Base-by-base conservation (phyloP, 139 green algal genomes). In the Pycnococcus provasolii region DNA sequence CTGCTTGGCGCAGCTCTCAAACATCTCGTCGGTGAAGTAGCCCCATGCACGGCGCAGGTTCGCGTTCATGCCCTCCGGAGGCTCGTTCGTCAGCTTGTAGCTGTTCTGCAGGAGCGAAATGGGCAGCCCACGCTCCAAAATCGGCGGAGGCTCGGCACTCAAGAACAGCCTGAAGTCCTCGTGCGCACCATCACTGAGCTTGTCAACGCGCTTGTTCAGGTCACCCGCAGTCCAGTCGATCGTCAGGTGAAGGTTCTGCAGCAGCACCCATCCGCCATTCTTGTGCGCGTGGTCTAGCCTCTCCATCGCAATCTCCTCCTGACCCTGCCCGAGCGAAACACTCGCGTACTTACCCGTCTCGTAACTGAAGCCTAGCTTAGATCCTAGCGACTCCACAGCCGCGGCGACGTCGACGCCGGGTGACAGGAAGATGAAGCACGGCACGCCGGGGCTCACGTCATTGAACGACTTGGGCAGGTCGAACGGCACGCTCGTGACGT, bases 11-110 rank as follows among this genome's bases (percentile, higher is more conserved):
- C 87, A 95, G 40, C 68, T 76, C 67, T 96, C 90, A 54, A 95
- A 64, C 3, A 90, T 84, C 52, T 94, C 88, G 60, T 96, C 89
- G 53, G 77, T 86, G 71, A 90, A 95, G 40, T 86, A 76, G 70
- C 70, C 77, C 62, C 86, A 92, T 1, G 90, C 88, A 43, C 89
- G 83, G n/a, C 11, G 9, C 54, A 72, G 54, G 65, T 72, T 72
- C 26, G 65, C 15, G 42, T 64, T 76, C 11, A 94, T 67, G 5
- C 89, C 88, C 74, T 91, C 84, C 8, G 90, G 89, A 13, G 90
- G 90, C 78, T 96, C 90, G 59, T 95, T 95, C 51, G 85, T 94
- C 3, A 96, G 83, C 79, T 95, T 95, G 77, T 94, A 87, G 64
- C 60, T 84, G 76, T 88, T 88, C 70, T 95, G 90, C 68, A 96